These are phyloP conservation scores for Diutina rugosa DNA, from an alignment of 1,139 yeast species.

Conservation along the genomic window DNA sequence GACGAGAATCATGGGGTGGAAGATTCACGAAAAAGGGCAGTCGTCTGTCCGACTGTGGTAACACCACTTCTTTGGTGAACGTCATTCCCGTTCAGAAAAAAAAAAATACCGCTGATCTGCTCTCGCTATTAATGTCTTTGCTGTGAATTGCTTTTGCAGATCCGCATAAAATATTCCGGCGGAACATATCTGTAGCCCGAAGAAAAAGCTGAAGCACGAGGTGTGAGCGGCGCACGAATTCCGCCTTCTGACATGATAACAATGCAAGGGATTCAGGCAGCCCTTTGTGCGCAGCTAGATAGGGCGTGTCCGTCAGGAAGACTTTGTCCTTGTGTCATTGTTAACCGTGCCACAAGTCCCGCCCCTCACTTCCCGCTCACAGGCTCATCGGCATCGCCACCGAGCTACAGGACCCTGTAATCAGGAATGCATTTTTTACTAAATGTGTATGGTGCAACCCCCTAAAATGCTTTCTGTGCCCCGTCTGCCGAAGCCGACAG, in stretches of 20 bases:
- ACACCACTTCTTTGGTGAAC: conserved; percentile 16
- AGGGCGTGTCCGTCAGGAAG: not conserved
- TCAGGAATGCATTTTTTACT: not conserved
- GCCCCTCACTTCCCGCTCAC: not conserved
- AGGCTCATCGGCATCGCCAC: not conserved
- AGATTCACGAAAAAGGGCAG: conserved; percentile 30
- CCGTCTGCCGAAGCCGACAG: not conserved
- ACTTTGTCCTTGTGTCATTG: not conserved
- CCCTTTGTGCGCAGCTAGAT: not conserved
- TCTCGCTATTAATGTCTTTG: not conserved
- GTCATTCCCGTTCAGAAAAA: not conserved
- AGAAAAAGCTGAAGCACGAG: not conserved
- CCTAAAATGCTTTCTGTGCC: not conserved
- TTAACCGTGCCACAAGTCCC: not conserved
- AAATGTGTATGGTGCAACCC: not conserved
- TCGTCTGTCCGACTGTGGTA: conserved; percentile 21
- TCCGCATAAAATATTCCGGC: not conserved
- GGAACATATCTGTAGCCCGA: not conserved
- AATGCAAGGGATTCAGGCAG: not conserved
- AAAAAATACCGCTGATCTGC: not conserved
- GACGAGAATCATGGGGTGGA: conserved; percentile 28
- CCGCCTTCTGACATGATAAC: not conserved
- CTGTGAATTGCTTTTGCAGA: not conserved
- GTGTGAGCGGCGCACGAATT: not conserved
- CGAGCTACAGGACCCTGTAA: not conserved